Conservation (phyloP, 352 stramenopile species). For the Phytophthora sp. region DNA sequence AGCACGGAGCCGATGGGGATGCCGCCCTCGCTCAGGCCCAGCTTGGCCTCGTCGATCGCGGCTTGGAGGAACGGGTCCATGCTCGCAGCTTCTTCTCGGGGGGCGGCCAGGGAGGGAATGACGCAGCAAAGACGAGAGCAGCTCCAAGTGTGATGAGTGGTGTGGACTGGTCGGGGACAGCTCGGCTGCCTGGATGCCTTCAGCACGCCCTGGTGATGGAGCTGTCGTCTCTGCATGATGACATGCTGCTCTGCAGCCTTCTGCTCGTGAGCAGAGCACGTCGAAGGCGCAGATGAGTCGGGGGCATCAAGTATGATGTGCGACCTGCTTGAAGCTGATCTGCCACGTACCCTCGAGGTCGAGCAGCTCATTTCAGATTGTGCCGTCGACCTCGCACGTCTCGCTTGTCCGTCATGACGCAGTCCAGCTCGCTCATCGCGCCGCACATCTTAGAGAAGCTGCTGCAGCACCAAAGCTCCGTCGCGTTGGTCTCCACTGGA, state of each 20-base stretch:
- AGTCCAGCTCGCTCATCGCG: conserved; percentile 16
- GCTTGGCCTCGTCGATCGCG: conserved; percentile 34
- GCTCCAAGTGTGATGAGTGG: conserved; percentile 8
- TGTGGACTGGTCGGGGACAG: not conserved
- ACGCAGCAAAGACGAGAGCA: conserved; percentile 16
- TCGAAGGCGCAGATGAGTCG: conserved; percentile 2
- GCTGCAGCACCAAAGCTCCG: conserved; percentile 26
- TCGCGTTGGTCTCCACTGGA: conserved; percentile 16
- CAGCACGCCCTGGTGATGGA: too few species aligned
- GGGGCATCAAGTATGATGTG: too few species aligned
- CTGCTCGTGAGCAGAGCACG: not conserved
- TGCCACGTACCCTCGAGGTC: not conserved
- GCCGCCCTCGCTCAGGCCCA: conserved; percentile 32
- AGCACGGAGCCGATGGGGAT: conserved; percentile 52
- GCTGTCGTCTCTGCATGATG: too few species aligned
- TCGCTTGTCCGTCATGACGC: not conserved
- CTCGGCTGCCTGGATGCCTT: not conserved
- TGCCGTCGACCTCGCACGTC: not conserved
- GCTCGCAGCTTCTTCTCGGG: not conserved
- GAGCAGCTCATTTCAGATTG: conserved; percentile 12
- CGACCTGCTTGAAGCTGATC: not conserved
- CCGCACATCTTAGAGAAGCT: conserved; percentile 38
- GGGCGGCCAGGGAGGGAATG: conserved; percentile 1
- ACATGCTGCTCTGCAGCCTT: not conserved
- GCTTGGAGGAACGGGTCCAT: conserved; percentile 42